A percentile compares a stretch with the other conserved stretches of the same genome.
Evolutionary conservation across 768 basidiomycete species (phyloP).

Genomic region (Rhodotorula paludigena): DNA sequence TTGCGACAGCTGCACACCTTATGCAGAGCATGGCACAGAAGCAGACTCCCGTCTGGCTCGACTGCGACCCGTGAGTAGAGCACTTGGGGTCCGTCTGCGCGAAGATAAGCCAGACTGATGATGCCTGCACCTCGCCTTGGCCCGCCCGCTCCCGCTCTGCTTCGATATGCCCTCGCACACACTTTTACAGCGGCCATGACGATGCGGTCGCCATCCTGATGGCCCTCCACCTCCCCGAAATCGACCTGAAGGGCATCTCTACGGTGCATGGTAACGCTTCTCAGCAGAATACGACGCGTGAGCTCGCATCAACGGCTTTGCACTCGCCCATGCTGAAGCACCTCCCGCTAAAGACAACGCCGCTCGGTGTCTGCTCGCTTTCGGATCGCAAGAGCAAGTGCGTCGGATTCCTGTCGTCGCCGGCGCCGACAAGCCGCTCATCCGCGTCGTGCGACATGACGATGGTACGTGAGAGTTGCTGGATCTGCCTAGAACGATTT

Average conservation of each 20-base stretch:
- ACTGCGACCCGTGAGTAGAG: constrained; percentile 33
- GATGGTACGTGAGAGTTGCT: constrained; percentile 1
- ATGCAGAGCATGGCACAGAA: neutral
- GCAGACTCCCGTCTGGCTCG: constrained; percentile 25
- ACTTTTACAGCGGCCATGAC: constrained; percentile 61
- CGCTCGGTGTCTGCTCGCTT: constrained; percentile 68
- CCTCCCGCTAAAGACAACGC: constrained; percentile 56
- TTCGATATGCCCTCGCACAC: neutral
- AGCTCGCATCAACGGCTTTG: constrained; percentile 45
- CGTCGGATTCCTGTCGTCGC: constrained; percentile 59
- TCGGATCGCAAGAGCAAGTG: constrained; percentile 55
- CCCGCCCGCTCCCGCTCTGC: neutral
- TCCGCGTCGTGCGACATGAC: constrained; percentile 60
- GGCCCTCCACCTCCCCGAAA: constrained; percentile 57
- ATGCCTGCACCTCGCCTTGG: too few species aligned
- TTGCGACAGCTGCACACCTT: neutral
- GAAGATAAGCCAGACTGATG: too few species aligned
- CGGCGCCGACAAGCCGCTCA: constrained; percentile 66
- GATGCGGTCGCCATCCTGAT: constrained; percentile 74
- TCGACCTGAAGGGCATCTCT: constrained; percentile 73
- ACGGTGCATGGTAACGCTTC: constrained; percentile 78
- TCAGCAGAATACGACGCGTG: constrained; percentile 53
- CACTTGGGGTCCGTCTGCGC: too few species aligned
- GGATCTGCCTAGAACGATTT: constrained; percentile 48
- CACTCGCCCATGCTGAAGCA: neutral